Evolutionary conservation across 164 flowering plant genomes (phyloP).

Genomic region (Aristolochia contorta): DNA sequence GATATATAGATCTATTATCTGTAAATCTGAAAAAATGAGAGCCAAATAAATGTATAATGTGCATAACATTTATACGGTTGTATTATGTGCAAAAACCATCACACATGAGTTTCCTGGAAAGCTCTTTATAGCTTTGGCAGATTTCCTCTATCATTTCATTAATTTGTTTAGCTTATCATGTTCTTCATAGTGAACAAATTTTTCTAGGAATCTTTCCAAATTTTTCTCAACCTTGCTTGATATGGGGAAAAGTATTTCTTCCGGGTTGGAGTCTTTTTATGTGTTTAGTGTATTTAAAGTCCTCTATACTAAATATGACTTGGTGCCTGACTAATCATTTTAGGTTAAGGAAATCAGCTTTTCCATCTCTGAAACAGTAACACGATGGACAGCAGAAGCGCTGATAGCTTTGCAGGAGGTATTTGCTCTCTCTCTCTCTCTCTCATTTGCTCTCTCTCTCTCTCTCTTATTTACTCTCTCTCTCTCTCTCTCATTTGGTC

Average conservation of each 20-base stretch:
- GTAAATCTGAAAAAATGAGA: too few species aligned
- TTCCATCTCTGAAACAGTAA: background rate
- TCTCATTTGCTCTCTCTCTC: too few species aligned
- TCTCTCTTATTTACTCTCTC: too few species aligned
- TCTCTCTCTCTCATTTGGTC: too few species aligned
- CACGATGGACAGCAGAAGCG: constrained; percentile 8
- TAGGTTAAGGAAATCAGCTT: constrained; percentile 5
- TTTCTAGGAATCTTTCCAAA: background rate
- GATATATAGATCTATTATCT: too few species aligned
- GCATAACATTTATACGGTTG: too few species aligned
- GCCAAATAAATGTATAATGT: too few species aligned
- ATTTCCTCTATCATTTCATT: background rate
- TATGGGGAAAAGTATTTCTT: background rate
- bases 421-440: background rate
- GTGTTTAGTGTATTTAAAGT: constrained; percentile 2
- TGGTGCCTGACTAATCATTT: background rate
- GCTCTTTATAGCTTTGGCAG: too few species aligned
- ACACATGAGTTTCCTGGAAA: too few species aligned
- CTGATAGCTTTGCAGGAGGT: constrained; percentile 6
- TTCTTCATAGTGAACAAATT: background rate
- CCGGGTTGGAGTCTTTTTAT: background rate
- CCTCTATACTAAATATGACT: background rate
- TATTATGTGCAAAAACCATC: too few species aligned
- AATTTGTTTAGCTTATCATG: background rate
- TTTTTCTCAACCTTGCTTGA: background rate